phyloP scores from a whole-genome alignment of 352 stramenopile genomes.

The Globisporangium iwayamae region DNA sequence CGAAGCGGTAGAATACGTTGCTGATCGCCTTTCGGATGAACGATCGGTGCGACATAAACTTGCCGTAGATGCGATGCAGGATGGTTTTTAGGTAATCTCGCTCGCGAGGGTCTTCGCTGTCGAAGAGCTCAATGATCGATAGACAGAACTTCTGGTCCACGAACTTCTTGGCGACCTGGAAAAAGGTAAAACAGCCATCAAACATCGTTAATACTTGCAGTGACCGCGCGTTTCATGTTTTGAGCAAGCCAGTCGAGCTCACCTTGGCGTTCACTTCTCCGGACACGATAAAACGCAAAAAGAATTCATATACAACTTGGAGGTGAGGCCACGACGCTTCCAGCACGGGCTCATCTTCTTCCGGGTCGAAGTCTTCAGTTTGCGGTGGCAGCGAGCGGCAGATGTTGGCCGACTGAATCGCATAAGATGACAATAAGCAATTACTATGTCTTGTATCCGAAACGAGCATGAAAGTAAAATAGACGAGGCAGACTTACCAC shows the following conservation, averaged over 20 bases:
- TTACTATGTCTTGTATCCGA: neutral
- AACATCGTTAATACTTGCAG: neutral
- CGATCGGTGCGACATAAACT: constrained; percentile 98
- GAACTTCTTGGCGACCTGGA: constrained; percentile 94
- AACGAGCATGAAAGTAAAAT: neutral
- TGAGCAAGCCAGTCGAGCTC: neutral
- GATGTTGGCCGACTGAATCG: constrained; percentile 86
- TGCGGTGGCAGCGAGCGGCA: constrained; percentile 91
- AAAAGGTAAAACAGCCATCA: neutral
- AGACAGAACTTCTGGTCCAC: constrained; percentile 97
- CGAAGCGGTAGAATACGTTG: constrained; percentile 98
- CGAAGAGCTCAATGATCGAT: constrained; percentile 92
- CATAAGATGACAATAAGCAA: neutral
- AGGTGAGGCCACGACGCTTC: constrained; percentile 97
- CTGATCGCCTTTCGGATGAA: constrained; percentile 98
- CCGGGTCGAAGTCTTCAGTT: constrained; percentile 98
- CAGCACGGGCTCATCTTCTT: constrained; percentile 97
- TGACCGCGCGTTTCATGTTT: neutral
- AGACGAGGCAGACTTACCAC: constrained; percentile 42
- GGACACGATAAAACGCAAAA: constrained; percentile 97
- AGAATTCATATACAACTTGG: constrained; percentile 99
- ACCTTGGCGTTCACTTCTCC: constrained; percentile 96
- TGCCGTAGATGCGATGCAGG: constrained; percentile 98
- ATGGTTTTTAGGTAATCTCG: constrained; percentile 99
- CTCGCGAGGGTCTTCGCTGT: constrained; percentile 97